phyloP scores from a whole-genome alignment of 1,284 basidiomycete species.

The Irpex sp. region DNA sequence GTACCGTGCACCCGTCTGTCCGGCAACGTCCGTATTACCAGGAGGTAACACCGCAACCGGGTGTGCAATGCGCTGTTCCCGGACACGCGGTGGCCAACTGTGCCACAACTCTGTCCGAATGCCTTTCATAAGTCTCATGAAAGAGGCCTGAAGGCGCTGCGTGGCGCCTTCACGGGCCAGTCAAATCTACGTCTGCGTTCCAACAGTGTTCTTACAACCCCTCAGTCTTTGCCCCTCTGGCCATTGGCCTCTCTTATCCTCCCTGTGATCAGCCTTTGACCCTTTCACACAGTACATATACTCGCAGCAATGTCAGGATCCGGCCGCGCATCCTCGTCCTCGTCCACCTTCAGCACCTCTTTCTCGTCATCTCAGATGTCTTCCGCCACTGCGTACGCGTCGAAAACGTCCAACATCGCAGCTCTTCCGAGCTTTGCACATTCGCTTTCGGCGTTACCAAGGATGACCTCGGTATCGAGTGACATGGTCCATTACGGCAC shows the following conservation, averaged over 20 bases:
- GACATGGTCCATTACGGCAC: conserved; percentile 32
- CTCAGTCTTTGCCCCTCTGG: not conserved
- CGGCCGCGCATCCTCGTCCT: conserved; percentile 1
- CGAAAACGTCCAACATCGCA: conserved; percentile 20
- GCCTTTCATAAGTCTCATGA: conserved; percentile 11
- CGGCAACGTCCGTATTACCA: conserved; percentile 11
- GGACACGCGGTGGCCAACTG: conserved; percentile 14
- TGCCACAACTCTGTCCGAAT: conserved; percentile 6
- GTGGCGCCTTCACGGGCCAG: conserved; percentile 10
- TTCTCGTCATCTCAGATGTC: conserved; percentile 10
- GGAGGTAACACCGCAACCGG: conserved; percentile 9
- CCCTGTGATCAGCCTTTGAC: not conserved
- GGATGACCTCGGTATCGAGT: conserved; percentile 28
- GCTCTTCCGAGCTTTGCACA: conserved; percentile 30
- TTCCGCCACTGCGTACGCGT: conserved; percentile 7
- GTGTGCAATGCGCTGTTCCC: conserved; percentile 6
- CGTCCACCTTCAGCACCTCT: conserved; percentile 5
- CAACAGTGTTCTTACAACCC: not conserved
- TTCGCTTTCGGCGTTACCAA: conserved; percentile 29
- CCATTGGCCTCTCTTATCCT: conserved; percentile 4
- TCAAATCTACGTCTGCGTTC: conserved; percentile 4
- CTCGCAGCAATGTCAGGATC: not conserved
- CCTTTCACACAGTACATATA: conserved; percentile 1
- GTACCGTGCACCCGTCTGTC: conserved; percentile 7
- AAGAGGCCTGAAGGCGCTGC: conserved; percentile 8